phyloP scores from a whole-genome alignment of 257 asterid genomes.

The Euphrasia confusa region DNA sequence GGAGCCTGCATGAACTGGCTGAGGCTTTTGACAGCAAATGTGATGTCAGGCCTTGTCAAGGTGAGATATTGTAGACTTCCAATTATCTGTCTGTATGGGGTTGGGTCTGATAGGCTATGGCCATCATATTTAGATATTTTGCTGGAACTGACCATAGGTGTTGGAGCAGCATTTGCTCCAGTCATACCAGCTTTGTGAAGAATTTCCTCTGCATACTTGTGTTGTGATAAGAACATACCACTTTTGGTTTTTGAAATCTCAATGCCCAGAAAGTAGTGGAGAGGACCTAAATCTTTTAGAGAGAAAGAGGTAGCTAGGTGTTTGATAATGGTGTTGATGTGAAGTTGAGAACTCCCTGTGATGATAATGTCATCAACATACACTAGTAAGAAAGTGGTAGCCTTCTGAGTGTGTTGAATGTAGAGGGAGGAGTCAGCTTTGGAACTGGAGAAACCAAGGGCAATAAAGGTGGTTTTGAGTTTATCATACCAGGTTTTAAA shows the following conservation, averaged over 20 bases:
- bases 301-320: too few relatives aligned
- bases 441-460: not conserved
- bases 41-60: not conserved
- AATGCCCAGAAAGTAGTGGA: not conserved
- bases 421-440: not conserved
- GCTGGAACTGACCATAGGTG: not conserved
- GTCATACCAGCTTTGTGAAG: too few relatives aligned
- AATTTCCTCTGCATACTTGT: too few relatives aligned
- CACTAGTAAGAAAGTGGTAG: too few relatives aligned
- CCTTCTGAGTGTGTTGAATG: too few relatives aligned
- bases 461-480: not conserved
- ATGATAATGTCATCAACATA: not conserved
- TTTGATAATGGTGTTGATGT: too few relatives aligned
- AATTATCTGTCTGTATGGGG: not conserved
- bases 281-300: too few relatives aligned
- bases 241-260: not conserved
- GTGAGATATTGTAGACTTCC: not conserved
- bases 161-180: not conserved
- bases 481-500: not conserved
- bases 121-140: not conserved
- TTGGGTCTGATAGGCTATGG: not conserved
- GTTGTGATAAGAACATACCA: too few relatives aligned
- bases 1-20: not conserved
- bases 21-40: not conserved
- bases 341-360: too few relatives aligned